Base-by-base conservation (phyloP, 1,284 basidiomycete species). In the Malassezia arunalokei region DNA sequence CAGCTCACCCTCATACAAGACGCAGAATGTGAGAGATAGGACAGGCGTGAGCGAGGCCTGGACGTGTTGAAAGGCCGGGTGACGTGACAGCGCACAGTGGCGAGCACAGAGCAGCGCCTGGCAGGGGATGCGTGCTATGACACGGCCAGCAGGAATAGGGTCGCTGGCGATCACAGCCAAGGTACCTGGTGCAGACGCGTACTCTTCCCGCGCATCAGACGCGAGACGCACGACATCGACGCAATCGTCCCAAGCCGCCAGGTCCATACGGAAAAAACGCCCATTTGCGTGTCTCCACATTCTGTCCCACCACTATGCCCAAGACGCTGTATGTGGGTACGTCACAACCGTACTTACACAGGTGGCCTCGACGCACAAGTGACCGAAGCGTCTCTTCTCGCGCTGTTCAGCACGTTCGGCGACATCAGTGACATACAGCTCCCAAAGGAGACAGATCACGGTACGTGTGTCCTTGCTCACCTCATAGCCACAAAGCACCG, bases 21-120 rank as follows among this genome's bases (percentile, higher is more conserved):
- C 47, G 40, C 62, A 62, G 32, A 68, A 55, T 0, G 64, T 59
- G 3, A 68, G 58, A 33, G 62, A 58, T 9, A 65, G 46, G 0
- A 35, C 30, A 15, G 37, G 37, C 7, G 42, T 39, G 11, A 20
- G 8, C 28, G 8, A 8, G 3, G 8, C 12, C 7, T n/a, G 1
- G 8, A 31, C 40, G 14, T 43, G 12, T 28, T 40, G 20, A 27
- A 47, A 48, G 8, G 24, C 0, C 6, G 5, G 8, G 7, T 20
- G 6, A 5, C 32, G n/a, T n/a, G 17, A 11, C 8, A 54, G 32
- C 2, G 32, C 17, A 31, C 41, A 28, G 15, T 15, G 40, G 8
- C 30, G 40, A 9, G 20, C 15, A 8, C 47, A 54, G 4, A 54
- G 20, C n/a, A 54, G 15, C 7, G 47, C 33, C 1, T 17, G 9